Evolutionary conservation across 768 basidiomycete species (phyloP).

Genomic region (Mycena vitilis): DNA sequence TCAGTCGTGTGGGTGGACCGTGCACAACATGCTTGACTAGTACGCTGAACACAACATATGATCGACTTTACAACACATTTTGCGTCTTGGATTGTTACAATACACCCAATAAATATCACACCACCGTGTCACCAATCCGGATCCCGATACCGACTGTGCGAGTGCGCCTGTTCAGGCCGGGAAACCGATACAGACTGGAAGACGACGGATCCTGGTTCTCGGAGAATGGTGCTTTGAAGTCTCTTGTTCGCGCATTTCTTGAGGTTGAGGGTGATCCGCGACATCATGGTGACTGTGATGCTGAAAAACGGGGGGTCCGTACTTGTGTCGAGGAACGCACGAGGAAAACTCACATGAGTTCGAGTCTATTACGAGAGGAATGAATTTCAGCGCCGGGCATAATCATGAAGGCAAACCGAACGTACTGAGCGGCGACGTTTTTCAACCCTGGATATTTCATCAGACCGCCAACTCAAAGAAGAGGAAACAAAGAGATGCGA

Average conservation of each 20-base stretch:
- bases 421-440: constrained; percentile 62
- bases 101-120: too few relatives aligned
- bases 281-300: constrained; percentile 68
- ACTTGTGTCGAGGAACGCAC: constrained; percentile 12
- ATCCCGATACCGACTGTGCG: background rate
- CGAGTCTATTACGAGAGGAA: constrained; percentile 43
- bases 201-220: constrained; percentile 21
- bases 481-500: background rate
- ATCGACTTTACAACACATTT: too few relatives aligned
- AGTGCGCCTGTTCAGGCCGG: background rate
- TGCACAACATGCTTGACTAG: too few relatives aligned
- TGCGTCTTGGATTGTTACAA: too few relatives aligned
- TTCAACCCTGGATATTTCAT: constrained; percentile 46
- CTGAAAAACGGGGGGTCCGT: too few relatives aligned
- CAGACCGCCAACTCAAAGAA: background rate
- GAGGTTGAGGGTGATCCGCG: constrained; percentile 72
- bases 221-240: constrained; percentile 27
- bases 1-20: too few relatives aligned
- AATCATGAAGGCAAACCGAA: constrained; percentile 9
- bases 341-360: constrained; percentile 48
- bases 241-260: constrained; percentile 52
- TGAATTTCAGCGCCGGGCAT: background rate
- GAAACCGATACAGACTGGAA: constrained; percentile 10
- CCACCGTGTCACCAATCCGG: background rate
- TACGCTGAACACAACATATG: too few relatives aligned